Evolutionary conservation across 768 basidiomycete genomes (phyloP).

Genomic region (Leccinum sublutescens): DNA sequence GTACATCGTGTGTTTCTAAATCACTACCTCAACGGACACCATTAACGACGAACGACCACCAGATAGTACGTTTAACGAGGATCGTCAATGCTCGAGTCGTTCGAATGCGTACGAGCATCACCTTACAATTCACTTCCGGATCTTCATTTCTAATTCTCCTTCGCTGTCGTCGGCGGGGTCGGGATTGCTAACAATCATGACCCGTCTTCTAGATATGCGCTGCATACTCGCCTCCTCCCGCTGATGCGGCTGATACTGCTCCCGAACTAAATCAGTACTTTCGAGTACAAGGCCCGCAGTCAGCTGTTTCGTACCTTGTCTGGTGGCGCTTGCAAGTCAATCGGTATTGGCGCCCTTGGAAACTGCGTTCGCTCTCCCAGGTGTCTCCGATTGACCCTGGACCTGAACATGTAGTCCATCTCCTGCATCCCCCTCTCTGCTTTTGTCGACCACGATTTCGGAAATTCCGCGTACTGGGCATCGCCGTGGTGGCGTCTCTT

Average conservation of each 20-base stretch:
- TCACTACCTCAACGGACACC: background rate
- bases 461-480: constrained; percentile 20
- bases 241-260: constrained; percentile 11
- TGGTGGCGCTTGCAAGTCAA: constrained; percentile 14
- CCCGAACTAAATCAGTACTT: constrained; percentile 8
- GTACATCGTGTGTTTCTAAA: background rate
- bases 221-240: constrained; percentile 16
- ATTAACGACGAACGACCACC: background rate
- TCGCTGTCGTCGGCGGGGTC: constrained; percentile 31
- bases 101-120: constrained; percentile 1
- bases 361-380: constrained; percentile 8
- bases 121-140: constrained; percentile 10
- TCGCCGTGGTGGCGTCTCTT: constrained; percentile 12
- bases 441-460: constrained; percentile 26
- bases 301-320: constrained; percentile 16
- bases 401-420: constrained; percentile 24
- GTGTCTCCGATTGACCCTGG: constrained; percentile 14
- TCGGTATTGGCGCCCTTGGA: constrained; percentile 3
- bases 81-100: background rate
- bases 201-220: constrained; percentile 23
- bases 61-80: background rate
- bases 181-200: constrained; percentile 31
- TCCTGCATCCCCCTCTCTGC: constrained; percentile 27
- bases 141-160: constrained; percentile 19
- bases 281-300: background rate